phyloP scores from a whole-genome alignment of 202 grass and related monocot species.

The Digitaria exilis region DNA sequence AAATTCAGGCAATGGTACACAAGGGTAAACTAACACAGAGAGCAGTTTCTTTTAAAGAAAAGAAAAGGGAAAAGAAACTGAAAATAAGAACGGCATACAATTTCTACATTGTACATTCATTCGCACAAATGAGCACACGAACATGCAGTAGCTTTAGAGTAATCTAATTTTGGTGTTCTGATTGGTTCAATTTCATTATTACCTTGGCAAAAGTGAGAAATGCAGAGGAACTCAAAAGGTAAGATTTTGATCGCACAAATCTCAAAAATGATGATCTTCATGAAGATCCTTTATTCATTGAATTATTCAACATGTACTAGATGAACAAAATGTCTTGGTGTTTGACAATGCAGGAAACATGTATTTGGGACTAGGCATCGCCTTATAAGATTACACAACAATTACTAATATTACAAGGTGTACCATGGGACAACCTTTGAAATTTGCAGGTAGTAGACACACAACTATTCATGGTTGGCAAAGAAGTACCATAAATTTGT shows the following conservation, averaged over 20 bases:
- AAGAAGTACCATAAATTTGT: background rate
- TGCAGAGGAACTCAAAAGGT: background rate
- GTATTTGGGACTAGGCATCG: background rate
- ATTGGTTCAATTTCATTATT: background rate
- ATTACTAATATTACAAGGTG: slow-evolving; percentile 11
- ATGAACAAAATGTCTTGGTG: background rate
- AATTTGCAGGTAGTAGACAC: slow-evolving; percentile 5
- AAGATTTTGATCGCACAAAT: background rate
- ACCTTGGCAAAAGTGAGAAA: background rate
- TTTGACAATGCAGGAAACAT: slow-evolving; percentile 8
- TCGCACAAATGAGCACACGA: background rate
- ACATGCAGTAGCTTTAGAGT: background rate
- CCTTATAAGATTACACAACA: slow-evolving; percentile 5
- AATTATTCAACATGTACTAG: background rate
- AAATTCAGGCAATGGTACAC: background rate
- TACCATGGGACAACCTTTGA: background rate
- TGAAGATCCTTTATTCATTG: background rate
- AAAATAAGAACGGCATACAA: background rate
- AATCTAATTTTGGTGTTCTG: background rate
- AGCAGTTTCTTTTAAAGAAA: background rate
- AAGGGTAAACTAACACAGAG: background rate
- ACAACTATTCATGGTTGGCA: background rate
- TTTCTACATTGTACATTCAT: slow-evolving; percentile 12
- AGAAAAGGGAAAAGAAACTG: background rate
- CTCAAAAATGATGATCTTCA: background rate